Base-by-base conservation (phyloP, 805 yeast species). In the Starmerella sp. region DNA sequence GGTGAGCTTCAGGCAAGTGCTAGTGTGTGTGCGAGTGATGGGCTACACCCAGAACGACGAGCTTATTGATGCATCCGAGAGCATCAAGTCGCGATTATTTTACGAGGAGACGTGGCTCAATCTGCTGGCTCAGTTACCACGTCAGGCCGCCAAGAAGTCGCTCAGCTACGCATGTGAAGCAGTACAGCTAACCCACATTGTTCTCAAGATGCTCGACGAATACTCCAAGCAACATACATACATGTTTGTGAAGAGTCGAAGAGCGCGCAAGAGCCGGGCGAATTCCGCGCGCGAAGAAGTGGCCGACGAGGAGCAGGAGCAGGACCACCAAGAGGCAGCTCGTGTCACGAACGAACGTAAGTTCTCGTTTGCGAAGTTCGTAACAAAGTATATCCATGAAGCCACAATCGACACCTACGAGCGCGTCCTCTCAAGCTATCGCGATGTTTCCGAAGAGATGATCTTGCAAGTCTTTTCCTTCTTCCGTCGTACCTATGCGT, bases 401-500 rank as follows among this genome's bases (percentile, higher is more conserved):
- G 72, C 74, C 0, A 79, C 82, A 1, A 77, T 91, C 2, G 75
- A 82, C 45, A 76, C 88, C 0, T 87, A 83, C 63, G 77, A 86
- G 53, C 76, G 75, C 51, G 79, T 77, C 55, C 72, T 91, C 43
- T 70, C 77, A 8, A 73, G 82, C 57, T 87, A 75, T 65, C 73
- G 71, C 51, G 95, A 87, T 55, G 67, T 90, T 37, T 68, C 76
- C 1, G 80, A 80, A 53, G 74, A 70, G 11, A 82, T 81, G 49
- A 70, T 91, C 46, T 82, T 81, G 60, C 75, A 77, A 48, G 81
- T 84, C 10, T 65, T 93, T 8, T 73, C 83, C 0, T 91, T 79
- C 64, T 81, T 89, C 63, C 87, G 86, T 64, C 73, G 86, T 34
- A 68, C 87, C 1, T 80, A 88, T 60, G 81, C 83, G 48, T 75